Base-by-base conservation (phyloP, 805 yeast species). In the Ogataea methanolica region DNA sequence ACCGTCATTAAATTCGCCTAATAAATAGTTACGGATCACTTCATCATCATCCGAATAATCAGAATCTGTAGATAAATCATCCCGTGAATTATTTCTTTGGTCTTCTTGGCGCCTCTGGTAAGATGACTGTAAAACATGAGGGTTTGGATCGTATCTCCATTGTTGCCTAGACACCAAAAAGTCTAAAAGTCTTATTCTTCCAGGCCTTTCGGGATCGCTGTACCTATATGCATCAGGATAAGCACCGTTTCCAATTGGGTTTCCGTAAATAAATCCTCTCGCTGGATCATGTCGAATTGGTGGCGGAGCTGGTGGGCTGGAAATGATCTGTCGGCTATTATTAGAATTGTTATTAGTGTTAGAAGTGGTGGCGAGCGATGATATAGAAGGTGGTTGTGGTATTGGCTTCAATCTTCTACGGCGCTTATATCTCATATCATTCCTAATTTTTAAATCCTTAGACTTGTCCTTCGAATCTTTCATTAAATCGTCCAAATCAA, bases 371-470 rank as follows among this genome's bases (percentile, higher is more conserved):
- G 39, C 29, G 17, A 8, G 26, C 14, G 14, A 36, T 36, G 36
- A 21, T 15, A 34, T 16, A 16, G 26, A 44, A 35, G 14, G 43
- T 26, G 26, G 31, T 21, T 38, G 44, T 43, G 55, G 49, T 33
- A 50, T 36, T 15, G 52, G 55, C 34, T 46, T 55, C 40, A 59
- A 44, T 44, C 65, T 50, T 43, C 68, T 53, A 2, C 65, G 53
- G 33, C 64, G 62, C 41, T 65, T 65, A 45, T 58, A 65, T n/a
- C 55, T 40, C 59, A 62, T 54, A 47, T 63, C 69, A 19, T 59
- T 55, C 38, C 58, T 50, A 16, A 61, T 55, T 29, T 48, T 51
- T 23, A 58, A 35, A 47, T 55, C 58, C 29, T 54, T 36, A 23
- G 36, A 23, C 3, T 22, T 21, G 34, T 54, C 46, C 3, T 45